Base-by-base conservation (phyloP, 169 alveolate genomes). In the Cryptosporidium parvum region DNA sequence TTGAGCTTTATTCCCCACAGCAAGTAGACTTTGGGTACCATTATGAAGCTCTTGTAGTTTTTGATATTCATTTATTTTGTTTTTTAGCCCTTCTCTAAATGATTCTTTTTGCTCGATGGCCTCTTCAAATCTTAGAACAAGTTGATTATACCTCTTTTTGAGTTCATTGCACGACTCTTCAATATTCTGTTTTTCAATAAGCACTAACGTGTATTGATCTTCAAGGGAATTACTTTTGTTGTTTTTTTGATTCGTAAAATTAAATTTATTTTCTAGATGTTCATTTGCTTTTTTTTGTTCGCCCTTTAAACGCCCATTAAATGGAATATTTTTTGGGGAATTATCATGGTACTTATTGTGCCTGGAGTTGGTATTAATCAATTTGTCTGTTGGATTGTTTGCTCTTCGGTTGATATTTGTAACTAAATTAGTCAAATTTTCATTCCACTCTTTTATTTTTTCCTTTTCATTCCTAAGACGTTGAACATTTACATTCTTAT, bases 361-460 rank as follows among this genome's bases (percentile, higher is more conserved):
- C 33, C 39, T 39, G 12, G 5, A 3, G n/a, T 23, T 29, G 1
- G 1, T 1, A 58, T 73, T 53, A 21, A 67, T 67, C 16, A 21
- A 67, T 67, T 33, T 33, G 6, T 10, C 29, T 37, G 35, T 5
- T 67, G 73, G 26, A 23, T 26, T 21, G 12, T 70, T 48, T 10
- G 23, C 18, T 31, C 29, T 23, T 9, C 56, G 61, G 35, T 65
- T 44, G 62, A 80, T 18, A 7, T 80, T 80, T 42, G 59, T 42
- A 21, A 65, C 89, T 44, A 80, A n/a, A 18, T 80, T 80, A 21
- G 73, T 62, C 56, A 80, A n/a, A 62, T 80, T 80, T 12, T 80
- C 89, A 62, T 65, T 80, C 89, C 89, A 80, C n/a, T 59, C 69
- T 39, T 80, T 80, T n/a, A 80, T 80, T 65, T 39, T 80, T 80